Percentiles rank a stretch among this genome's conserved stretches.
Evolutionary conservation across 2,329 filamentous ascomycete genomes (phyloP).

Genomic region (Aspergillus quadrilineatus): DNA sequence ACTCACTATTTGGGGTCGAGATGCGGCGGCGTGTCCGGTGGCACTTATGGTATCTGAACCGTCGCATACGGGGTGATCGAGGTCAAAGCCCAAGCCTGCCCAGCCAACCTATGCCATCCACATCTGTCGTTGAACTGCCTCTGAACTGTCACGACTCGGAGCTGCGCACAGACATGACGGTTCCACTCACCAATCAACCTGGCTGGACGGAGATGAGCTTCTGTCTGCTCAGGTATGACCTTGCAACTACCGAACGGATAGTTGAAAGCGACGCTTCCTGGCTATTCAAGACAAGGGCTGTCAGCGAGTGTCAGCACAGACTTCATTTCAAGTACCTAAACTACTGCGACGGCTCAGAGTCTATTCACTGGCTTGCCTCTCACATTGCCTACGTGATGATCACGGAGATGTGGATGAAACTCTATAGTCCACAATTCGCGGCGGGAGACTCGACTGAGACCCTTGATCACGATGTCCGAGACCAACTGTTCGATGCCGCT

Average conservation of each 20-base stretch:
- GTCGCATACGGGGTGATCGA: conserved; percentile 41
- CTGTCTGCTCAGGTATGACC: conserved; percentile 48
- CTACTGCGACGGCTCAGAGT: conserved; percentile 44
- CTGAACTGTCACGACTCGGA: conserved; percentile 47
- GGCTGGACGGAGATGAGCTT: conserved; percentile 51
- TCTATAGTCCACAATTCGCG: conserved; percentile 62
- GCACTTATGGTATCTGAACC: conserved; percentile 39
- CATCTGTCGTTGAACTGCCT: conserved; percentile 37
- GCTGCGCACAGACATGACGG: conserved; percentile 42
- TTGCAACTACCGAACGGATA: conserved; percentile 37
- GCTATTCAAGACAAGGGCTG: conserved; percentile 32
- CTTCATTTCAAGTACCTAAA: conserved; percentile 51
- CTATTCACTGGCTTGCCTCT: conserved; percentile 62
- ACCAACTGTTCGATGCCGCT: conserved; percentile 65
- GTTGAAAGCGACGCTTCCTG: conserved; percentile 19
- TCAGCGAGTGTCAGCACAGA: conserved; percentile 48
- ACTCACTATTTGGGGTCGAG: conserved; percentile 42
- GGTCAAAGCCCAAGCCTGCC: conserved; percentile 28
- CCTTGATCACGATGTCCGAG: conserved; percentile 53
- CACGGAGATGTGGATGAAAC: conserved; percentile 70
- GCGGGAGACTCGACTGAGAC: not conserved
- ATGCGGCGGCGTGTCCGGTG: conserved; percentile 34
- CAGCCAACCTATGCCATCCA: conserved; percentile 22
- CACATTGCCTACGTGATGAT: conserved; percentile 67
- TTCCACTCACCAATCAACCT: conserved; percentile 41